A percentile compares a stretch with the other conserved stretches of the same genome.
Evolutionary conservation across 345 rosid genomes (phyloP).

Genomic region (Rhodamnia rubescens): DNA sequence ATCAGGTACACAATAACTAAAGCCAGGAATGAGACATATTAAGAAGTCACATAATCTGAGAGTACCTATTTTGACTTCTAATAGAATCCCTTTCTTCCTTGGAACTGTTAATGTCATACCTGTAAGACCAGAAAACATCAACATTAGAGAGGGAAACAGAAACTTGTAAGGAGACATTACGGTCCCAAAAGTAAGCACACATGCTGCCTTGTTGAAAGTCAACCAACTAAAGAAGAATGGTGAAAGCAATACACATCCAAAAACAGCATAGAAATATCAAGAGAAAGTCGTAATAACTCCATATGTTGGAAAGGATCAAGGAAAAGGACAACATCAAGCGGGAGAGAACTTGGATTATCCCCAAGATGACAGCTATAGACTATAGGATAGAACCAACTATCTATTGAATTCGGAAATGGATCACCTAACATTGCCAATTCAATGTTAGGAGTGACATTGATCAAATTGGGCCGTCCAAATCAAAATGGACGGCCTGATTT

Average conservation of each 20-base stretch:
- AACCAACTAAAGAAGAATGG: neutral
- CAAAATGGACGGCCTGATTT: no score
- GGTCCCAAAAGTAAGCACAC: neutral
- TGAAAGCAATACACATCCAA: neutral
- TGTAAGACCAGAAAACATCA: slow-evolving; percentile 12
- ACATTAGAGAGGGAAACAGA: neutral
- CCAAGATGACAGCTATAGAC: neutral
- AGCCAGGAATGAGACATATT: neutral
- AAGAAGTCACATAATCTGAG: neutral
- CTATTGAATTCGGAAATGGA: no score
- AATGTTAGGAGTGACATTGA: no score
- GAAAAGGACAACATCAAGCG: neutral
- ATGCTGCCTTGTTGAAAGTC: neutral
- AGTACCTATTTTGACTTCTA: slow-evolving; percentile 49
- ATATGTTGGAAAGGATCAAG: neutral
- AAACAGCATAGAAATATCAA: neutral
- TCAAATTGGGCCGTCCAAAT: no score
- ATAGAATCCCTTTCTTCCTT: slow-evolving; percentile 52
- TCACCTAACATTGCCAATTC: no score
- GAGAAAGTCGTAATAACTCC: neutral
- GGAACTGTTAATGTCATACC: slow-evolving; percentile 61
- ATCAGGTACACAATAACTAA: neutral
- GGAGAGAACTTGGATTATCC: neutral
- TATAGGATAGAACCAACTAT: neutral
- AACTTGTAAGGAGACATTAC: neutral